Evolutionary conservation across 371 early-diverging fungal genomes (phyloP).

Genomic region (Phascolomyces articulosus): DNA sequence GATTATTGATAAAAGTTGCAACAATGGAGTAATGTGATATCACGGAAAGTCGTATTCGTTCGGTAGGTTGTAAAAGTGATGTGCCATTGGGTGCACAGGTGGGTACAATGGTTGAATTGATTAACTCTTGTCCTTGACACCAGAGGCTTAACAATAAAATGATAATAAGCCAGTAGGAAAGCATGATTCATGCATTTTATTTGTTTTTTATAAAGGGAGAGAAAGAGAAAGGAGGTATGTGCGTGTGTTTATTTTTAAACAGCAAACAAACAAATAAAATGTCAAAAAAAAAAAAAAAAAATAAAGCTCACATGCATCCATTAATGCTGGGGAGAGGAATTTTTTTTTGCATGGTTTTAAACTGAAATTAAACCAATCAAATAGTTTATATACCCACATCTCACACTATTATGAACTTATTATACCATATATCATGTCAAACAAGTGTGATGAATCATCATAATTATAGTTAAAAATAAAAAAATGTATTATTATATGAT

Average conservation of each 20-base stretch:
- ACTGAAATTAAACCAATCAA: background rate
- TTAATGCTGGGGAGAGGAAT: background rate
- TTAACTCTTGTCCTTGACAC: background rate
- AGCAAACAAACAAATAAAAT: background rate
- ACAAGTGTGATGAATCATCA: too few relatives aligned
- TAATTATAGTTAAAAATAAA: background rate
- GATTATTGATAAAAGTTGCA: constrained; percentile 32
- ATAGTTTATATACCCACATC: too few relatives aligned
- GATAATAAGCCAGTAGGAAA: background rate
- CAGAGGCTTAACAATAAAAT: background rate
- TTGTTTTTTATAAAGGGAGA: background rate
- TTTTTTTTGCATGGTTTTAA: background rate
- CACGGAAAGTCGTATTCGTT: constrained; percentile 20
- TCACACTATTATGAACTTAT: too few relatives aligned
- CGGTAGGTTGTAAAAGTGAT: background rate
- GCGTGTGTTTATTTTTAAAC: too few relatives aligned
- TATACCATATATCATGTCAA: too few relatives aligned
- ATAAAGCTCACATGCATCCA: background rate
- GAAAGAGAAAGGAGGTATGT: background rate
- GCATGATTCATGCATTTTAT: background rate
- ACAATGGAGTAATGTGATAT: constrained; percentile 34
- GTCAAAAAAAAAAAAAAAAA: background rate
- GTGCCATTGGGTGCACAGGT: background rate
- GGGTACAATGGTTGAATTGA: background rate
- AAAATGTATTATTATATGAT: background rate